Percentiles rank a stretch among this genome's conserved stretches.
Conservation (phyloP, 441 rosid genomes). For the Gossypium schwendimanii region DNA sequence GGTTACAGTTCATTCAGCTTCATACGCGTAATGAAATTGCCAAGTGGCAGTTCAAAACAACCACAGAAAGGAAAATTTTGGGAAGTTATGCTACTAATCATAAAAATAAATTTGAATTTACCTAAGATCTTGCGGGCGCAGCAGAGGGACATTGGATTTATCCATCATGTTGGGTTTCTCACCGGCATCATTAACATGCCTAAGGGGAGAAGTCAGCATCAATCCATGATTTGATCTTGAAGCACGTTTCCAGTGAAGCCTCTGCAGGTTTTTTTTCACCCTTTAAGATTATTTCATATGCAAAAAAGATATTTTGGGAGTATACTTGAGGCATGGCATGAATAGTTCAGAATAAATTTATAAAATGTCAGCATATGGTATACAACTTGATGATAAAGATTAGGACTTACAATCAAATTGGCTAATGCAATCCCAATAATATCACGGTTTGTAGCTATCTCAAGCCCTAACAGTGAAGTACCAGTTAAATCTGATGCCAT, state of each 20-base stretch:
- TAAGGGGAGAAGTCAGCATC: conserved; percentile 83
- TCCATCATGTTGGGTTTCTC: conserved; percentile 34
- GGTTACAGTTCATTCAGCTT: background rate
- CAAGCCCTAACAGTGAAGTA: conserved; percentile 64
- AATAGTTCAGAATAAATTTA: background rate
- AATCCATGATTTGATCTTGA: conserved; percentile 68
- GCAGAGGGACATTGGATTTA: conserved; percentile 36
- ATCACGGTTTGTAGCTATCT: conserved; percentile 74
- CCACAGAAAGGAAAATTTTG: background rate
- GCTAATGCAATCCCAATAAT: conserved; percentile 87
- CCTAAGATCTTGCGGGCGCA: conserved; percentile 81
- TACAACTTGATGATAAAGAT: conserved; percentile 6
- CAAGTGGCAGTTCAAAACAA: background rate
- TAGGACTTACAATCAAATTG: conserved; percentile 68
- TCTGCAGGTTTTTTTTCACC: conserved; percentile 32
- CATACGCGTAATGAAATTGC: background rate
- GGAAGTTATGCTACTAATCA: background rate
- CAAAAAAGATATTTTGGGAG: background rate
- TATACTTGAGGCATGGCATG: background rate
- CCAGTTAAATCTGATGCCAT: conserved; percentile 90
- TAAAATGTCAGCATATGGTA: background rate
- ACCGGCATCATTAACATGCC: conserved; percentile 33
- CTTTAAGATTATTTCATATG: background rate
- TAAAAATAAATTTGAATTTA: conserved; percentile 15
- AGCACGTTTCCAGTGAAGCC: conserved; percentile 91